Percentiles rank a stretch among this genome's conserved stretches.
These are phyloP conservation scores for Stenocarpella maydis DNA, from an alignment of 2,329 filamentous ascomycete genomes.

Conservation along the genomic window DNA sequence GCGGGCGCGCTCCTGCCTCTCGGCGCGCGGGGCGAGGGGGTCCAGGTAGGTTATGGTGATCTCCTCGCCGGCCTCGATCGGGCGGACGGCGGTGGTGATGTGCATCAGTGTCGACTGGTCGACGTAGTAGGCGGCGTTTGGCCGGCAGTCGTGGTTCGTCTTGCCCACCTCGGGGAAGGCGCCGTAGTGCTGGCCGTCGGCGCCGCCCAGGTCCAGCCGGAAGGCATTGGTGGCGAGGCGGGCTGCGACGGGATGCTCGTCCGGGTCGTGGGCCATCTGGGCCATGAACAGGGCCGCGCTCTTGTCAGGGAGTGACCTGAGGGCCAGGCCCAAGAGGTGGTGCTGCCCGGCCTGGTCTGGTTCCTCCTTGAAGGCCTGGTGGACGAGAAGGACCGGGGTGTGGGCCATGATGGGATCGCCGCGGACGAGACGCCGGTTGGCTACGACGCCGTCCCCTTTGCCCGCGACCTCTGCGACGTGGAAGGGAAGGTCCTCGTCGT, in stretches of 20 bases:
- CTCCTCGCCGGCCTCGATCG: constrained; percentile 48
- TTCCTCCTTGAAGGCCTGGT: constrained; percentile 37
- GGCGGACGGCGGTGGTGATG: constrained; percentile 47
- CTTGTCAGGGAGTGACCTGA: constrained; percentile 13
- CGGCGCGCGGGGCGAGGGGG: constrained; percentile 38
- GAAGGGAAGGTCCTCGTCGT: constrained; percentile 42
- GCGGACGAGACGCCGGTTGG: constrained; percentile 45
- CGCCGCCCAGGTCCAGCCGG: constrained; percentile 44
- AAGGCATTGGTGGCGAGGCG: constrained; percentile 49
- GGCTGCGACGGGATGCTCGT: constrained; percentile 37
- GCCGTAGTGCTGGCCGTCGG: constrained; percentile 43
- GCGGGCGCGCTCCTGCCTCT: constrained; percentile 44
- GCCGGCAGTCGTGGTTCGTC: constrained; percentile 52
- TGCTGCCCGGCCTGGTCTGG: constrained; percentile 32
- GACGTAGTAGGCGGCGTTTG: constrained; percentile 49
- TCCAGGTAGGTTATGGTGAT: constrained; percentile 50
- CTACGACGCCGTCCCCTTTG: constrained; percentile 48
- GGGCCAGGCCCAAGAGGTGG: constrained; percentile 33
- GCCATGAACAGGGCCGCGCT: constrained; percentile 18
- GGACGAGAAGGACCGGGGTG: constrained; percentile 44
- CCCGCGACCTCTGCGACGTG: constrained; percentile 42
- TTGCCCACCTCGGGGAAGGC: constrained; percentile 46
- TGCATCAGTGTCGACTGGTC: constrained; percentile 47
- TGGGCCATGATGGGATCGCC: constrained; percentile 48
- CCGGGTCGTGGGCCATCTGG: constrained; percentile 44